Base-by-base conservation (phyloP, 2,329 filamentous ascomycete species). In the Aquanectria penicillioides region DNA sequence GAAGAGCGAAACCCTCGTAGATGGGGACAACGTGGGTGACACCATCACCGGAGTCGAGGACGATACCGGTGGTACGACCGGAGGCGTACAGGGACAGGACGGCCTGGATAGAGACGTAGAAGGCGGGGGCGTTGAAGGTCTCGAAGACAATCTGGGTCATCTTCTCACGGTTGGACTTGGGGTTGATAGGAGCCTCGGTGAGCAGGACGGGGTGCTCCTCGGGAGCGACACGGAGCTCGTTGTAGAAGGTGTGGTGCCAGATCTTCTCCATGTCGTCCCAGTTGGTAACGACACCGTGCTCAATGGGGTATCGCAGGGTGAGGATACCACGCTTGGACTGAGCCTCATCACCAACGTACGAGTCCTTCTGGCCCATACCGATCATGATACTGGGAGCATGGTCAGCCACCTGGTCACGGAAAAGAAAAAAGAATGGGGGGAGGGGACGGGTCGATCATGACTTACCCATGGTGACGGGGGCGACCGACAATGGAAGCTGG, bases 241-340 rank as follows among this genome's bases (percentile, higher is more conserved):
- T 99, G 92, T 98, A 99, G 89, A 99, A 99, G 79, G 95, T 98
- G 92, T 99, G 95, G 84, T 99, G 95, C 95, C 95, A 99, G 76
- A 99, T 98, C 91, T 98, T 98, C 88, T 98, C 95, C 95, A 98
- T 98, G 83, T 98, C 95, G 82, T 99, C 95, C 95, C 95, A 99
- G 92, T 98, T 98, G 86, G 95, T 99, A 80, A 99, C 95, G 76
- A 99, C 95, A 95, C 95, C 95, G 90, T 99, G 95, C 89, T 99
- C 95, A 81, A 99, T 99, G 79, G 95, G 95, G 86, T 99, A 99
- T 87, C 95, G 91, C 80, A 99, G 89, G 68, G 94, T 98, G 75
- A 99, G 89, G 85, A 99, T 98, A 97, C 95, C 95, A 95, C 95
- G 94, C 94, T 99, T 99, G 80, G 95, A 99, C 88, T 99, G 95